Evolutionary conservation across 116 monocot genomes (phyloP), one percentile per base, ranked within the genome.

Genomic region (Thalassia testudinum): DNA sequence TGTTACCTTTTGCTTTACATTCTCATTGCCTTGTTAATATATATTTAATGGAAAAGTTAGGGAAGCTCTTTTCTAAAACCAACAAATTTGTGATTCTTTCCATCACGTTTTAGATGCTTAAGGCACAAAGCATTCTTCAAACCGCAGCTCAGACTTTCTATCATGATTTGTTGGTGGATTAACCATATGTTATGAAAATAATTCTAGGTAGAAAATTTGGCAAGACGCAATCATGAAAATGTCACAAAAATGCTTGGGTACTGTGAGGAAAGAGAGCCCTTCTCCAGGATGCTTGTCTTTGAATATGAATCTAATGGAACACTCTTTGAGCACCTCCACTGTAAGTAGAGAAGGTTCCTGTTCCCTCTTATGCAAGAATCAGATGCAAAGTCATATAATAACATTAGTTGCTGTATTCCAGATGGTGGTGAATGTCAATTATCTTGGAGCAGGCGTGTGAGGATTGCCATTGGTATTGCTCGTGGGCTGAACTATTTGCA

Each of bases 301-400:
- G 90, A 90, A 49, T 99, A 99, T 65, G 86, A 85, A 59, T 80
- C 90, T 47, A 99, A 99, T 58, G 97, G 97, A 22, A 99, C 97
- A 58, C 63, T 90, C 24, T 86, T 80, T 66, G 97, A 99, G 70
- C 80, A 90, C 53, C 85, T 99, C 53, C 85, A 99, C 37, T 82
- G 97, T 97, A 64, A 81, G 95, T 60, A 5, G 26, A 28, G 34
- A 14, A 14, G 25, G 15, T 24, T 44, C 6, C 61, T 42, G 11
- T 43, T 42, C 17, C 17, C n/a, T 57, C 23, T 34, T 34, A 3
- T 3, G 30, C 10, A 34, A 10, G 30, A 23, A 20, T 24, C 7
- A 50, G 20, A 50, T 21, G 12, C 23, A 6, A 24, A 50, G 1
- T 37, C 58, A 47, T 48, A 28, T 34, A n/a, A n/a, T n/a, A 34